Evolutionary conservation across 305 asterid genomes (phyloP).

Genomic region (Ruellia speciosa): DNA sequence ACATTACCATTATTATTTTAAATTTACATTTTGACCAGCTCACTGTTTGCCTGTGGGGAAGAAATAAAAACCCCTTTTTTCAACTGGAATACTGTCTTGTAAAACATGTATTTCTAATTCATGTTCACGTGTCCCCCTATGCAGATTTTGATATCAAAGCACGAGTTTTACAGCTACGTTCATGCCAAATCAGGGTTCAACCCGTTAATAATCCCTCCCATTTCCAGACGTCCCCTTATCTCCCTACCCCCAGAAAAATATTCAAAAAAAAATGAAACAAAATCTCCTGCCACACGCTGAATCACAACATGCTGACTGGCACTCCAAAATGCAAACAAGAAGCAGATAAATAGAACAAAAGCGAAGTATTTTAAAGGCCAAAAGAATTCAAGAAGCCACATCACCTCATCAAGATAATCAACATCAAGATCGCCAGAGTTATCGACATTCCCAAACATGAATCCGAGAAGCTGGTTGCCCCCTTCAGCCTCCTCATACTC

Average conservation of each 20-base stretch:
- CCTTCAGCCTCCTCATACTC: constrained; percentile 84
- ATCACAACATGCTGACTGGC: constrained; percentile 4
- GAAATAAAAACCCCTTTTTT: constrained; percentile 4
- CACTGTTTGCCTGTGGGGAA: neutral
- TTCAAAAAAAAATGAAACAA: neutral
- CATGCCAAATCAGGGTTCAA: constrained; percentile 10
- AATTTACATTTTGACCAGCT: neutral
- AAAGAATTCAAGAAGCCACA: constrained; percentile 16
- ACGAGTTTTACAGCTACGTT: neutral
- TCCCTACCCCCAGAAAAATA: neutral
- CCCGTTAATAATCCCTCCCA: constrained; percentile 1
- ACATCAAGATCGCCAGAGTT: constrained; percentile 95
- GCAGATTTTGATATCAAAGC: neutral
- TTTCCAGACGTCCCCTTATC: neutral
- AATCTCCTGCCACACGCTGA: neutral
- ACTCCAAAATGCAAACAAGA: constrained; percentile 4
- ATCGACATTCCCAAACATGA: constrained; percentile 97
- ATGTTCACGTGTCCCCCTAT: neutral
- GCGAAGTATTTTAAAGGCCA: neutral
- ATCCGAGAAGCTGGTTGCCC: constrained; percentile 78
- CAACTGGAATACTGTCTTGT: constrained; percentile 11
- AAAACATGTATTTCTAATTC: constrained; percentile 5
- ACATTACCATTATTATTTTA: neutral
- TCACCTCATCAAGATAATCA: constrained; percentile 97
- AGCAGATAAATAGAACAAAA: neutral